These are phyloP conservation scores for Aspergillus bombycis DNA, from an alignment of 2,329 filamentous ascomycete species.

Conservation along the genomic window DNA sequence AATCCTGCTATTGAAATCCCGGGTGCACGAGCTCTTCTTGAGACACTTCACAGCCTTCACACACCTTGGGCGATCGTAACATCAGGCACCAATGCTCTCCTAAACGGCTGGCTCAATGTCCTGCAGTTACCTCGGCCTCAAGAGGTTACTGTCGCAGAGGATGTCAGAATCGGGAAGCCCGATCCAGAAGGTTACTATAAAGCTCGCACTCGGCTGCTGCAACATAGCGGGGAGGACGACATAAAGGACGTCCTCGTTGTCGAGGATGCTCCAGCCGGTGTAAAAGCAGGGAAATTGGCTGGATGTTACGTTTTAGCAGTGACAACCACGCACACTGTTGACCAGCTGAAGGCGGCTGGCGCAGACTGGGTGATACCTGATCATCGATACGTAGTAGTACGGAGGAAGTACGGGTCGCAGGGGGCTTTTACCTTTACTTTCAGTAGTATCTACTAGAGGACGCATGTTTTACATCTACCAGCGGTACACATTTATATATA, in stretches of 20 bases:
- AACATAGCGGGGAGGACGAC: neutral
- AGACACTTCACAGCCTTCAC: neutral
- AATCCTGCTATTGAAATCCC: conserved; percentile 7
- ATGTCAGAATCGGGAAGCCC: conserved; percentile 9
- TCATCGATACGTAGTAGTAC: neutral
- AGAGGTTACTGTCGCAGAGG: conserved; percentile 6
- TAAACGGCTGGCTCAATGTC: conserved; percentile 5
- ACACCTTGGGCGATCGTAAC: conserved; percentile 8
- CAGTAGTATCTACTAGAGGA: neutral
- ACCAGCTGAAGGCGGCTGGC: neutral
- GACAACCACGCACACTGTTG: neutral
- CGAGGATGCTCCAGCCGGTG: neutral
- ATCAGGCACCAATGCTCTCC: neutral
- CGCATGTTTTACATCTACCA: neutral
- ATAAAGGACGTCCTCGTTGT: neutral
- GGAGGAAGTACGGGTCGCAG: neutral
- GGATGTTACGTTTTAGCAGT: neutral
- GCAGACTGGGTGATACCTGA: neutral
- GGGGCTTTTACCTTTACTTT: neutral
- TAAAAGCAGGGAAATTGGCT: neutral
- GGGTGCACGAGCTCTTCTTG: conserved; percentile 5
- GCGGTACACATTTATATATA: neutral
- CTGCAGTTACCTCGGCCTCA: conserved; percentile 7
- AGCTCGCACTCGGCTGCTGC: neutral
- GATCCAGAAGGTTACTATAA: conserved; percentile 9